A percentile compares a stretch with the other conserved stretches of the same genome.
Conservation (phyloP, 225 moss, liverwort and hornwort species). For the Pleurozium schreberi region DNA sequence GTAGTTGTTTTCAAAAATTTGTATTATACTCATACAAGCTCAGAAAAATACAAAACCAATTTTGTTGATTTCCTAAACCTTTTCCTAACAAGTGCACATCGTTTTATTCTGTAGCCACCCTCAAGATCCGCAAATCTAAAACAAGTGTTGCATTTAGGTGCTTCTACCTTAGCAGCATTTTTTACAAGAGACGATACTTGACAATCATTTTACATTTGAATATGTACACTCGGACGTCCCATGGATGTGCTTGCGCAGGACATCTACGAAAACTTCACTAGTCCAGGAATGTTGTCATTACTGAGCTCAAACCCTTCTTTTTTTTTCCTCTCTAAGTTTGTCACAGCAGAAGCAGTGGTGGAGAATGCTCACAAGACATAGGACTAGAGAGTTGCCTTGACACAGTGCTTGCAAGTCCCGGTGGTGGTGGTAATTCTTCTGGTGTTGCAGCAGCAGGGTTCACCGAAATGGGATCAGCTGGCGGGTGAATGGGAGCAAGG, state of each 20-base stretch:
- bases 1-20: no score
- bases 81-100: no score
- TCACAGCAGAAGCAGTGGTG: background rate
- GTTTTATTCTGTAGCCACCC: no score
- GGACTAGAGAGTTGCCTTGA: background rate
- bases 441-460: background rate
- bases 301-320: background rate
- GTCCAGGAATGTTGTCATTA: background rate
- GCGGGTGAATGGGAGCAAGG: background rate
- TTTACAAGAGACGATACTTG: background rate
- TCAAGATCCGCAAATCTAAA: no score
- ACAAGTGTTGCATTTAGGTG: no score
- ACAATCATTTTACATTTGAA: background rate
- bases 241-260: background rate
- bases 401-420: background rate
- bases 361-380: slow-evolving; percentile 2
- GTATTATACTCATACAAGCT: no score
- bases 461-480: background rate
- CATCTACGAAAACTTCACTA: background rate
- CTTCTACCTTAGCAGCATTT: background rate
- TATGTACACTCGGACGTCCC: background rate
- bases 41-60: no score
- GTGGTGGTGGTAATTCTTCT: background rate
- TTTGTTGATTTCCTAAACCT: no score
- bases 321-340: background rate